Conservation (phyloP, 257 asterid species). For the Cruciata laevipes region DNA sequence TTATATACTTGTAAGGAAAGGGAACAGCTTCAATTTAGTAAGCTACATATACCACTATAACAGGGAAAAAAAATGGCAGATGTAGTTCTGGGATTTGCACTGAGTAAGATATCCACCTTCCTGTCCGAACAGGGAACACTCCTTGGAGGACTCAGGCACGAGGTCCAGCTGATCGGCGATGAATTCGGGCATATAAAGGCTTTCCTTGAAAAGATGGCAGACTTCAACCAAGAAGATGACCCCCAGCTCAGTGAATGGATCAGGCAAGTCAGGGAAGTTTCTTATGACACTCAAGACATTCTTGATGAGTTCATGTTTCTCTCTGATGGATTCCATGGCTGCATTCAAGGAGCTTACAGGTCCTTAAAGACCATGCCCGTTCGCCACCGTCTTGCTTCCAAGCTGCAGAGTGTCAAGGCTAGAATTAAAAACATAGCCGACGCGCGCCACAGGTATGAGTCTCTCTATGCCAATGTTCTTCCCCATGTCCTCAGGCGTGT, state of each 20-base stretch:
- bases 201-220: slow-evolving; percentile 2
- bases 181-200: slow-evolving; percentile 7
- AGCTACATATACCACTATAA: no score
- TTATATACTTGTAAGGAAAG: neutral
- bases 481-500: neutral
- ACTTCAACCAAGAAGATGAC: neutral
- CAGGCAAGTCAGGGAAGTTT: slow-evolving; percentile 8
- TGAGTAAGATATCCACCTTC: neutral
- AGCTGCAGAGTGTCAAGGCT: neutral
- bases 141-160: neutral
- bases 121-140: slow-evolving; percentile 4
- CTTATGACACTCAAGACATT: slow-evolving; percentile 7
- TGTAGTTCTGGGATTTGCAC: neutral
- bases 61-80: no score
- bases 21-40: slow-evolving; percentile 20
- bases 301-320: slow-evolving; percentile 1
- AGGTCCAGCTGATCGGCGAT: slow-evolving; percentile 5
- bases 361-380: neutral
- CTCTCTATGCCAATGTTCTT: neutral
- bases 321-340: neutral
- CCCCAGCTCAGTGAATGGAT: slow-evolving; percentile 2
- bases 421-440: neutral
- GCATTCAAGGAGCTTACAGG: neutral
- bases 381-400: neutral
- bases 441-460: slow-evolving; percentile 1